phyloP scores from a whole-genome alignment of 805 yeast species.

The Maudiozyma pseudohumilis region DNA sequence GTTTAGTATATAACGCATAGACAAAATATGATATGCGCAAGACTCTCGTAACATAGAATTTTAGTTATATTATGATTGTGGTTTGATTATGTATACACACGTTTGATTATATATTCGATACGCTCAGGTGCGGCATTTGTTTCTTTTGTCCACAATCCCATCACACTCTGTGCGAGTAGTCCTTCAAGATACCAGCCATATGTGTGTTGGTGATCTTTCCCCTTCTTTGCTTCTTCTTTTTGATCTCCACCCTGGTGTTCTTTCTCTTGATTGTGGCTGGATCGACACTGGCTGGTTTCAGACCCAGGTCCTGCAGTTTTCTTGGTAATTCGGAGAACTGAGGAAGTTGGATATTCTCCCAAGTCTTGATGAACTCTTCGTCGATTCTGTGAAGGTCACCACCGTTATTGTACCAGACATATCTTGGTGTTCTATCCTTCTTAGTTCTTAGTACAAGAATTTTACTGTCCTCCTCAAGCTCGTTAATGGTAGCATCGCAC shows the following conservation, averaged over 20 bases:
- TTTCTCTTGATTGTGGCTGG: conserved; percentile 81
- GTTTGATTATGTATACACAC: neutral
- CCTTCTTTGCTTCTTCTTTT: conserved; percentile 84
- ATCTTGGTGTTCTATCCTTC: conserved; percentile 87
- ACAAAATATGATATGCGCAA: too few species aligned
- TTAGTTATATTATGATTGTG: neutral
- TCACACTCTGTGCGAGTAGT: conserved; percentile 42
- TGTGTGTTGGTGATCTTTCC: conserved; percentile 94
- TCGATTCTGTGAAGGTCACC: conserved; percentile 58
- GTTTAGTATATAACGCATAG: too few species aligned
- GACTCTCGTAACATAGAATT: neutral
- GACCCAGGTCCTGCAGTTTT: conserved; percentile 67
- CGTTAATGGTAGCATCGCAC: conserved; percentile 67
- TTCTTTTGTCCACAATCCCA: too few species aligned
- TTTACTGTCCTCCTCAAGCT: conserved; percentile 66
- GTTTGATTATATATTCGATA: too few species aligned
- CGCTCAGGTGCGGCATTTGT: too few species aligned
- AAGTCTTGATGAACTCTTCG: conserved; percentile 69
- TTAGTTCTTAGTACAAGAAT: conserved; percentile 80
- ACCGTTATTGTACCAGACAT: conserved; percentile 84
- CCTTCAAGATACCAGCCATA: conserved; percentile 90
- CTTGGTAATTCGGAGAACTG: conserved; percentile 72
- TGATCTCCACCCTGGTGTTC: conserved; percentile 47
- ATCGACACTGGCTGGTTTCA: conserved; percentile 95
- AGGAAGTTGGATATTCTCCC: conserved; percentile 76